Base-by-base conservation (phyloP, 805 yeast species). In the Maudiozyma turicensis region DNA sequence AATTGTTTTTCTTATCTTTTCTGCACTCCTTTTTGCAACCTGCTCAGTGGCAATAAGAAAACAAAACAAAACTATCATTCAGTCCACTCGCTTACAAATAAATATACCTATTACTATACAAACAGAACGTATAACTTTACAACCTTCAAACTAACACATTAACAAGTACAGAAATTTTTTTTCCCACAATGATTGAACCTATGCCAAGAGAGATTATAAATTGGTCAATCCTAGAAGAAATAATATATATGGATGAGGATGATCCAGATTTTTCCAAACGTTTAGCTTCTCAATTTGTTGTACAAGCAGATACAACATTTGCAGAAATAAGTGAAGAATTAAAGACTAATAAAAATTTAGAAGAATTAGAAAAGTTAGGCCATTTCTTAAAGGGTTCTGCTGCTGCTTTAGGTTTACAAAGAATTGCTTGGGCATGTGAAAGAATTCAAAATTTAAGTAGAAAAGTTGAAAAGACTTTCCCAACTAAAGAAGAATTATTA, bases 311-410 rank as follows among this genome's bases (percentile, higher is more conserved):
- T 51, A 83, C 81, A 15, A 91, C 95, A 0, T 86, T 90, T 59
- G 70, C 67, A 38, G 80, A 86, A 53, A 85, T 93, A 63, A 83
- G 82, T 49, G 68, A 68, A 7, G 64, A 63, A 33, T 52, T 72
- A 45, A 56, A 67, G 32, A 56, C 68, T 1, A 72, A 71, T 34
- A 66, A 67, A 13, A 68, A 74, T 30, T 72, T 89, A 51, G 74
- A 71, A 39, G 73, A 80, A 52, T 69, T 93, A 49, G 82, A 90
- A 20, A 73, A 81, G 11, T 70, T 85, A 57, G 99, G 99, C 11
- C 99, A 93, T 65, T 93, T 87, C 62, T 73, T 93, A 49, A 93
- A 93, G 64, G 99, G 99, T 43, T 84, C 95, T 10, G 95, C 97
- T 1, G 95, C 97, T 2, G 91, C 96, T 0, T 71, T 93, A 50